phyloP scores from a whole-genome alignment of 257 asterid species.

The Solanum bulbocastanum region DNA sequence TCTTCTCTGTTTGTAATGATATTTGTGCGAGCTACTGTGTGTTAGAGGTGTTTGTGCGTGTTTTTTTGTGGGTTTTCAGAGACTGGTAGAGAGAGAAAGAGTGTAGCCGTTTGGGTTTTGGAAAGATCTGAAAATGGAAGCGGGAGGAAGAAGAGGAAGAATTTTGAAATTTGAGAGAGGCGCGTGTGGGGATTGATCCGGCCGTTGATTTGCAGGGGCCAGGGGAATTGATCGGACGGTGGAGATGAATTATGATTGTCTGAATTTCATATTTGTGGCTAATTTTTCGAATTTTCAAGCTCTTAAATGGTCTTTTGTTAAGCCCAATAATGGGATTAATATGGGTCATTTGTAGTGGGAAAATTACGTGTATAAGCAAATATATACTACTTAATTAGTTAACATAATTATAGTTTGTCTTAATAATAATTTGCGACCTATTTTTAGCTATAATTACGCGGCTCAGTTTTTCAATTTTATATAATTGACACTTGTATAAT shows the following conservation, averaged over 20 bases:
- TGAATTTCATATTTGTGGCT: neutral
- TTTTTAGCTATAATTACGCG: too few relatives aligned
- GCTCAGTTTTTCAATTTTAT: too few relatives aligned
- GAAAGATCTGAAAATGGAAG: constrained; percentile 25
- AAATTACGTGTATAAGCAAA: too few relatives aligned
- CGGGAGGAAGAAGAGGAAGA: constrained; percentile 21
- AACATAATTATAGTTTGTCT: too few relatives aligned
- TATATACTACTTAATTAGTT: too few relatives aligned
- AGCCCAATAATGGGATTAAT: neutral
- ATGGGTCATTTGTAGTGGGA: too few relatives aligned
- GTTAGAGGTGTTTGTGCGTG: neutral
- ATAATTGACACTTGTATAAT: too few relatives aligned
- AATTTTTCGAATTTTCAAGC: neutral
- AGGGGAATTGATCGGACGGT: neutral
- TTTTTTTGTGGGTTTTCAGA: neutral
- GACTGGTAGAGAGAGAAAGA: neutral
- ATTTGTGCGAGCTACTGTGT: neutral
- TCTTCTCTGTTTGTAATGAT: neutral
- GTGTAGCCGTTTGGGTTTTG: neutral
- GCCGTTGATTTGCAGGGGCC: constrained; percentile 3
- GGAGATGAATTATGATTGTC: neutral
- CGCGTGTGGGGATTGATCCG: constrained; percentile 15
- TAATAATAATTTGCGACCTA: too few relatives aligned
- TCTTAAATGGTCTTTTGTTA: neutral
- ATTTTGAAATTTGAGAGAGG: constrained; percentile 29